Conservation (phyloP, 345 rosid species). For the Brassica juncea region DNA sequence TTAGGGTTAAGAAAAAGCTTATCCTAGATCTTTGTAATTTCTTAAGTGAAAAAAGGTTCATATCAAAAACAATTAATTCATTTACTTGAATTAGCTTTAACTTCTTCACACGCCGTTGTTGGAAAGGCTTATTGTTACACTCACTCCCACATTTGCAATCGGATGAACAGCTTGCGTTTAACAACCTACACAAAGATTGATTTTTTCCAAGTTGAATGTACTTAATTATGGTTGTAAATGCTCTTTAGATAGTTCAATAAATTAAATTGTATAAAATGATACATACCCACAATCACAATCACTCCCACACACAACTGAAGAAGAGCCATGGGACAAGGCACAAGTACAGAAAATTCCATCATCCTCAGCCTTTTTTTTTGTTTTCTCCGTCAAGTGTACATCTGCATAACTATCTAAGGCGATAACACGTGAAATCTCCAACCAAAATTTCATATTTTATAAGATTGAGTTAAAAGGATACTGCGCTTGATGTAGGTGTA, state of each 20-base stretch:
- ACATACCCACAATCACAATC: conserved; percentile 99
- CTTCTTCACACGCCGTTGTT: conserved; percentile 79
- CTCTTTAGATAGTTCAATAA: background rate
- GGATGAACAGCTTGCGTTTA: conserved; percentile 88
- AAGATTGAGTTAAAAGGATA: conserved; percentile 52
- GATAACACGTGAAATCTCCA: conserved; percentile 24
- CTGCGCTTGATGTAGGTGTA: conserved; percentile 83
- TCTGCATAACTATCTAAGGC: conserved; percentile 53
- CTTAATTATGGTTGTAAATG: background rate
- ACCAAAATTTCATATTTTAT: background rate
- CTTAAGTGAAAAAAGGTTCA: background rate
- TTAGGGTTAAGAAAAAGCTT: background rate
- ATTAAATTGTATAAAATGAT: background rate
- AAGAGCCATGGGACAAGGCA: conserved; percentile 48
- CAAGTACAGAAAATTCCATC: conserved; percentile 99
- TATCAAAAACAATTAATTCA: background rate
- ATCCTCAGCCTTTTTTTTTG: conserved; percentile 71
- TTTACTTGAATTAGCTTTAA: conserved; percentile 84
- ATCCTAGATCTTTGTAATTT: background rate
- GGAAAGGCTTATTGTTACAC: conserved; percentile 93
- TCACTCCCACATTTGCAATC: conserved; percentile 84
- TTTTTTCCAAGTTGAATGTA: background rate
- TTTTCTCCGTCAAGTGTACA: conserved; percentile 76
- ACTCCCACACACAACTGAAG: conserved; percentile 62
- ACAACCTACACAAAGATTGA: conserved; percentile 61